phyloP scores from a whole-genome alignment of 192 early-diverging fungal species.

The Backusella luteola region DNA sequence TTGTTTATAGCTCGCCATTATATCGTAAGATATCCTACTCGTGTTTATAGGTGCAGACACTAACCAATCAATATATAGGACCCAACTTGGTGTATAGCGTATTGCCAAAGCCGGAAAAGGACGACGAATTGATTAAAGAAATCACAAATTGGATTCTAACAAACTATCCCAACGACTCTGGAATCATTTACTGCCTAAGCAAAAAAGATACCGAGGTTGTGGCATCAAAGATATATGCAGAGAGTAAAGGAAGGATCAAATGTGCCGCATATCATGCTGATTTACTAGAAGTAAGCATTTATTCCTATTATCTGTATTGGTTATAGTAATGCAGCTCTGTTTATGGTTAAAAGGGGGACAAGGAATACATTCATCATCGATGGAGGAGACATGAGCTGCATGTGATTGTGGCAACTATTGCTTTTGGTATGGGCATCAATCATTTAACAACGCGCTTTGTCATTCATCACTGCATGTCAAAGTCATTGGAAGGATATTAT shows the following conservation, averaged over 20 bases:
- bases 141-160: constrained; percentile 57
- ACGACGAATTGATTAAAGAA: constrained; percentile 42
- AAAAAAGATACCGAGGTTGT: constrained; percentile 61
- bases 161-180: constrained; percentile 45
- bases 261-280: constrained; percentile 67
- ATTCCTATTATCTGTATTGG: background rate
- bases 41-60: background rate
- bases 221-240: constrained; percentile 44
- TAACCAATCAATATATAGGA: constrained; percentile 5
- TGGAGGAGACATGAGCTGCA: constrained; percentile 75
- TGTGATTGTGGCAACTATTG: constrained; percentile 72
- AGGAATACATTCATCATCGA: constrained; percentile 71
- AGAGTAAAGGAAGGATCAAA: constrained; percentile 44
- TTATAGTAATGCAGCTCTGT: background rate
- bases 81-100: constrained; percentile 65
- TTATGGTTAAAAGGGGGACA: constrained; percentile 60
- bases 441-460: constrained; percentile 71
- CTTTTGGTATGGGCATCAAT: constrained; percentile 76
- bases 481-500: constrained; percentile 74
- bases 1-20: constrained; percentile 11
- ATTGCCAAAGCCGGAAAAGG: constrained; percentile 41
- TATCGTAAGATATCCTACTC: background rate
- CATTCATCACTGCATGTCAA: constrained; percentile 69
- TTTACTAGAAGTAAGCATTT: constrained; percentile 43
- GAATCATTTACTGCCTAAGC: constrained; percentile 71